phyloP scores from a whole-genome alignment of 2,329 filamentous ascomycete genomes.

The Talaromyces pinophilus region DNA sequence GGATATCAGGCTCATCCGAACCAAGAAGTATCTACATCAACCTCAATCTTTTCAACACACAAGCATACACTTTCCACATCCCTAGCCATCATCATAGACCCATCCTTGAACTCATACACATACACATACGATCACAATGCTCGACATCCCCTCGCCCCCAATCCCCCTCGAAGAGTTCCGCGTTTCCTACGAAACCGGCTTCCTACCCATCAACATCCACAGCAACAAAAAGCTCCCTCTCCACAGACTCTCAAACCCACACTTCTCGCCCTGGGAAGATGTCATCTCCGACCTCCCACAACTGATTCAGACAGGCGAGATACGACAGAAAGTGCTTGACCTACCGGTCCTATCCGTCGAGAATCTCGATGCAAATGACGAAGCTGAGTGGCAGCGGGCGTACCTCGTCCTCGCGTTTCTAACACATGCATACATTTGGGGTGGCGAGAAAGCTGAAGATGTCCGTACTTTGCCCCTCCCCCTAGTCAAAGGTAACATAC shows the following conservation, averaged over 20 bases:
- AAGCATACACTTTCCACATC: background rate
- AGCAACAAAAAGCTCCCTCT: constrained; percentile 58
- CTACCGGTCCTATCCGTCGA: constrained; percentile 77
- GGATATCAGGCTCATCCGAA: background rate
- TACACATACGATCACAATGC: constrained; percentile 20
- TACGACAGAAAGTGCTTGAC: constrained; percentile 72
- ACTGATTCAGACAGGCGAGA: constrained; percentile 64
- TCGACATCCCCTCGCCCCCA: constrained; percentile 27
- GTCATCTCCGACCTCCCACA: constrained; percentile 55
- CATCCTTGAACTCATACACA: background rate
- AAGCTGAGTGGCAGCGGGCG: constrained; percentile 83
- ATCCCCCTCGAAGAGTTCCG: constrained; percentile 67
- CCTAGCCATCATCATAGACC: background rate
- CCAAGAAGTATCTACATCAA: background rate
- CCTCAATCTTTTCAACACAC: background rate
- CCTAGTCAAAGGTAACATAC: background rate
- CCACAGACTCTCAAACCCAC: constrained; percentile 71
- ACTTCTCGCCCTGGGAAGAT: constrained; percentile 79
- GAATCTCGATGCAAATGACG: constrained; percentile 64
- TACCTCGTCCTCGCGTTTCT: constrained; percentile 75
- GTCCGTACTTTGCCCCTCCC: constrained; percentile 44
- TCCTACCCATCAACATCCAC: constrained; percentile 67
- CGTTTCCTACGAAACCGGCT: constrained; percentile 63
- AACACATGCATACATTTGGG: constrained; percentile 83
- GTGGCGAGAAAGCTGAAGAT: constrained; percentile 68